These are phyloP conservation scores for Saturnispora bothae DNA, from an alignment of 805 yeast genomes.

Conservation along the genomic window DNA sequence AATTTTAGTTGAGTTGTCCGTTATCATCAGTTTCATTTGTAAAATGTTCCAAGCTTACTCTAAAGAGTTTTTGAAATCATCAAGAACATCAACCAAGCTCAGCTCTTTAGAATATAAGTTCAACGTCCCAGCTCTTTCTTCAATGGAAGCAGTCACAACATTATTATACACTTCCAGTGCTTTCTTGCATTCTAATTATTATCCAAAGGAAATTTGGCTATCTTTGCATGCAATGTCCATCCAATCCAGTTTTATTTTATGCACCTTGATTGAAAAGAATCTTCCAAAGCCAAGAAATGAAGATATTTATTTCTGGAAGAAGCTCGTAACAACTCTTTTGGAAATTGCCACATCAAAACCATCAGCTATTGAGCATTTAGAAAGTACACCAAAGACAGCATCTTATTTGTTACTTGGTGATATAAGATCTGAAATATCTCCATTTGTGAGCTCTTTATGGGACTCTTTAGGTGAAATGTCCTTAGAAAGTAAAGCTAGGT, in stretches of 20 bases:
- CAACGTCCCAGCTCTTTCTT: conserved; percentile 6
- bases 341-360: conserved; percentile 57
- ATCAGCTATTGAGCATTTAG: conserved; percentile 56
- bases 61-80: conserved; percentile 4
- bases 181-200: conserved; percentile 37
- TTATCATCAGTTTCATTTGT: conserved; percentile 46
- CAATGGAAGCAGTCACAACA: conserved; percentile 8
- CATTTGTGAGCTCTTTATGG: conserved; percentile 57
- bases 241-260: conserved; percentile 7
- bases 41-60: conserved; percentile 20
- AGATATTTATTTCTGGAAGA: conserved; percentile 44
- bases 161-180: conserved; percentile 35
- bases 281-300: conserved; percentile 43
- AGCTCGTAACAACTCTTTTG: conserved; percentile 46
- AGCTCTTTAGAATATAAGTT: conserved; percentile 6
- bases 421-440: conserved; percentile 49
- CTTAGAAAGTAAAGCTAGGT: conserved; percentile 43
- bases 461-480: conserved; percentile 56
- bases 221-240: conserved; percentile 50
- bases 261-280: conserved; percentile 28
- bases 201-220: conserved; percentile 65
- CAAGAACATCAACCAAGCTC: neutral
- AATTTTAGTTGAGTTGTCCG: conserved; percentile 55
- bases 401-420: conserved; percentile 53
- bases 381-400: conserved; percentile 65